Percentiles rank a stretch among this genome's conserved stretches.
These are phyloP conservation scores for Cudoniella acicularis DNA, from an alignment of 495 filamentous ascomycete species.

Conservation along the genomic window DNA sequence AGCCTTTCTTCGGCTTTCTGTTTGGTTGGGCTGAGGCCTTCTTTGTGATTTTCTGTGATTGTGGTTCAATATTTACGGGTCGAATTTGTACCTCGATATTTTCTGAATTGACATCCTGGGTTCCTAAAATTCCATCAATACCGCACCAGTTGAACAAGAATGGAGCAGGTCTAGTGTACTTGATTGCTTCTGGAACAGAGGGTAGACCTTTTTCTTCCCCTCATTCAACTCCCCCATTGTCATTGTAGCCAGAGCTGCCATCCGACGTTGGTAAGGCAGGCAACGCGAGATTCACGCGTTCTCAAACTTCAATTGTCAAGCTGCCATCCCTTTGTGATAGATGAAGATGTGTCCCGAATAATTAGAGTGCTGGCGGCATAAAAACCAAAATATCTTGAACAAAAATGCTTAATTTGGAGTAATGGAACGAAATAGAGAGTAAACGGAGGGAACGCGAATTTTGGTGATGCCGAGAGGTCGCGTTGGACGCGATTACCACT, in stretches of 20 bases:
- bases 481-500: constrained; percentile 4
- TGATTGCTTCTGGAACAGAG: constrained; percentile 22
- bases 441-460: neutral
- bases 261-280: constrained; percentile 3
- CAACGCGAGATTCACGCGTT: constrained; percentile 14
- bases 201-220: constrained; percentile 18
- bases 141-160: neutral
- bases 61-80: neutral
- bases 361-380: no score
- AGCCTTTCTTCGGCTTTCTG: neutral
- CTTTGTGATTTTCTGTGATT: neutral
- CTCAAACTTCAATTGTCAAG: no score
- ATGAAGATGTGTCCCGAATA: no score
- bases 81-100: neutral
- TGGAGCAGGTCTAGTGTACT: constrained; percentile 16
- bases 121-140: neutral
- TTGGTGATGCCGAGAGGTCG: neutral
- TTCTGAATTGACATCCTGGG: neutral
- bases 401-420: no score
- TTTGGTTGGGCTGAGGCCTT: neutral
- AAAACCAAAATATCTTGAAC: no score
- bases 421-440: neutral
- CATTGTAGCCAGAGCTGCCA: constrained; percentile 21
- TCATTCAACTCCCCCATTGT: constrained; percentile 25
- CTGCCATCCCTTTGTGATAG: no score